Evolutionary conservation across 177 flowering plant genomes (phyloP), one percentile per base, ranked within the genome.

Genomic region (Vitis hybrid): DNA sequence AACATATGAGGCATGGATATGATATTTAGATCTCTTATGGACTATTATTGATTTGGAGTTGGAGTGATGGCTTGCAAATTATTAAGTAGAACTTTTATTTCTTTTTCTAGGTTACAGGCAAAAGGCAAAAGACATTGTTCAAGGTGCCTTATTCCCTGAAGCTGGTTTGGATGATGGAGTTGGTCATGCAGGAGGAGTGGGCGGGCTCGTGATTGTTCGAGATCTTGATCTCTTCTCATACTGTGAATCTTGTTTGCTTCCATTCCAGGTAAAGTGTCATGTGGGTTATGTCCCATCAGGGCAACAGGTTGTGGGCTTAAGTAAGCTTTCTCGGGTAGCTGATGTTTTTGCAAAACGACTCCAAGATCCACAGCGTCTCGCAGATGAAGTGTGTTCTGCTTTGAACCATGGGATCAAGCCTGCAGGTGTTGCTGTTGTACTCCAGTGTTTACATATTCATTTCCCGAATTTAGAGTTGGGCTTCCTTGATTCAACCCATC

Each of bases 181-280:
- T 59, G 97, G 97, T 65, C 83, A 78, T 71, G 99, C 93, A 6
- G 98, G 98, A 70, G 99, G 99, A 69, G 87, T 73, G 6, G 97
- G 97, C 49, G 98, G 98, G 61, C 88, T 90, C 11, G 98, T 96
- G 63, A 77, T 92, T 57, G 99, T 93, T 63, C 82, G 97, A 71
- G 97, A 92, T 80, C 80, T 96, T 61, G 87, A 92, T 68, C 90
- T 89, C 61, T 93, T 90, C 82, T 90, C 99, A 1, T 88, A 84
- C 72, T 96, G 99, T 67, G 98, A 96, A 72, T 88, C 90, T 9
- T 96, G 99, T 81, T 76, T 96, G 81, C 90, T 96, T 54, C 99
- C 99, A 1, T 96, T 96, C 76, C 96, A 88, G 76, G 90, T 96
- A 9, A 81, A 83, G 67, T 96, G 97, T 71, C 97, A 96, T 78